Evolutionary conservation across 1,139 yeast genomes (phyloP).

Genomic region (Blastobotrys persicus): DNA sequence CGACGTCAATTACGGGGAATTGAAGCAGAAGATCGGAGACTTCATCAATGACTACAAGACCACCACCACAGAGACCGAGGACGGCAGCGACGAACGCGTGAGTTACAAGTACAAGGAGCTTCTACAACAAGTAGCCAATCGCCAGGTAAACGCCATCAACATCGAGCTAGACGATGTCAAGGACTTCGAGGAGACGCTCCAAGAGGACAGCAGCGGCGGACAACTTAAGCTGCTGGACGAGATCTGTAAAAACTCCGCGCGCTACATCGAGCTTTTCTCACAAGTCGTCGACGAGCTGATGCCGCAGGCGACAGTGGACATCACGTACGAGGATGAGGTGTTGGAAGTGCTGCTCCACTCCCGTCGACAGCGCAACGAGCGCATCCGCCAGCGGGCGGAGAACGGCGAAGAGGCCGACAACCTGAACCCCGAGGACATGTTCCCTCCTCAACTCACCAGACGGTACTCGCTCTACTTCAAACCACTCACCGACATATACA

Average conservation of each 20-base stretch:
- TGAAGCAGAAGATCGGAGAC: constrained; percentile 32
- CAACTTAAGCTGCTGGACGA: constrained; percentile 49
- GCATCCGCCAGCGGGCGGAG: constrained; percentile 58
- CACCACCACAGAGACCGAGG: constrained; percentile 17
- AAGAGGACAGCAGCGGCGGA: constrained; percentile 32
- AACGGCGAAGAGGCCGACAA: constrained; percentile 43
- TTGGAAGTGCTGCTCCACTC: constrained; percentile 91
- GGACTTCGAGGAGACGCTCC: constrained; percentile 52
- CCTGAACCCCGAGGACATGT: constrained; percentile 41
- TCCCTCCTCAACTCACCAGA: constrained; percentile 84
- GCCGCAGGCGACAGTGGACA: constrained; percentile 78
- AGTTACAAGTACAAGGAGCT: constrained; percentile 63
- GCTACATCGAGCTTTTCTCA: constrained; percentile 75
- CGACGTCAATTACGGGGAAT: constrained; percentile 52
- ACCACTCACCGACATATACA: constrained; percentile 56
- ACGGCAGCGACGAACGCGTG: constrained; percentile 14
- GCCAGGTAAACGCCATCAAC: constrained; percentile 64
- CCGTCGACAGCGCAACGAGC: constrained; percentile 75
- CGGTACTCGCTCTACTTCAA: constrained; percentile 84
- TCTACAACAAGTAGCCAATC: constrained; percentile 80
- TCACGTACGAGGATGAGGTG: constrained; percentile 83
- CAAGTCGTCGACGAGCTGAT: constrained; percentile 72
- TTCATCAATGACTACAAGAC: constrained; percentile 31
- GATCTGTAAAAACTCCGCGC: constrained; percentile 69
- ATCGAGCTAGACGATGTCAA: constrained; percentile 85